A percentile compares a stretch with the other conserved stretches of the same genome.
Conservation (phyloP, 1,139 yeast species). For the Geotrichum histeridarum region DNA sequence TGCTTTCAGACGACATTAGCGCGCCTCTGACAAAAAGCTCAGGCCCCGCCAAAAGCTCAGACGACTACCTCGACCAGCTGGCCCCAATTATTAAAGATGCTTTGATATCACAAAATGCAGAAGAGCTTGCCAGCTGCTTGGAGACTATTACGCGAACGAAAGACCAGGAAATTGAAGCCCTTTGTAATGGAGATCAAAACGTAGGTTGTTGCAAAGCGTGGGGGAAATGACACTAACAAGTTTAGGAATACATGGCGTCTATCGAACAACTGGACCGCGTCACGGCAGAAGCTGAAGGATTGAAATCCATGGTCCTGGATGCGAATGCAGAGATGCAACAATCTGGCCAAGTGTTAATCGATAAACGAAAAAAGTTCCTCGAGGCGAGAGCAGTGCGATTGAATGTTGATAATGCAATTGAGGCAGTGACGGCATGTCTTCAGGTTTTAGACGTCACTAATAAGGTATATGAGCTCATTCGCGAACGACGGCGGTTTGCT, state of each 20-base stretch:
- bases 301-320: constrained; percentile 50
- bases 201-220: constrained; percentile 30
- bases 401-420: constrained; percentile 37
- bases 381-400: constrained; percentile 30
- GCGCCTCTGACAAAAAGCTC: not conserved
- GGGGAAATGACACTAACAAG: not conserved
- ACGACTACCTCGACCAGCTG: constrained; percentile 71
- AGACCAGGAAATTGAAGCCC: constrained; percentile 58
- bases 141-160: constrained; percentile 55
- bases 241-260: constrained; percentile 41
- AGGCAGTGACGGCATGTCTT: constrained; percentile 50
- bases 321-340: constrained; percentile 47
- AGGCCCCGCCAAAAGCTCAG: constrained; percentile 28
- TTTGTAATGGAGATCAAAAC: constrained; percentile 60
- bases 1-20: constrained; percentile 15
- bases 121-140: constrained; percentile 52
- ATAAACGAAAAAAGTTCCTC: constrained; percentile 28
- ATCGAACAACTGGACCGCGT: constrained; percentile 56
- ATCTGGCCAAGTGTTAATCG: constrained; percentile 18
- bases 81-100: constrained; percentile 75
- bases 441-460: constrained; percentile 83
- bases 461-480: constrained; percentile 75
- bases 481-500: constrained; percentile 70
- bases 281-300: constrained; percentile 48
- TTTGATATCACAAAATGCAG: constrained; percentile 51